Conservation (phyloP, 2,329 filamentous ascomycete species). For the Xylaria sp. region DNA sequence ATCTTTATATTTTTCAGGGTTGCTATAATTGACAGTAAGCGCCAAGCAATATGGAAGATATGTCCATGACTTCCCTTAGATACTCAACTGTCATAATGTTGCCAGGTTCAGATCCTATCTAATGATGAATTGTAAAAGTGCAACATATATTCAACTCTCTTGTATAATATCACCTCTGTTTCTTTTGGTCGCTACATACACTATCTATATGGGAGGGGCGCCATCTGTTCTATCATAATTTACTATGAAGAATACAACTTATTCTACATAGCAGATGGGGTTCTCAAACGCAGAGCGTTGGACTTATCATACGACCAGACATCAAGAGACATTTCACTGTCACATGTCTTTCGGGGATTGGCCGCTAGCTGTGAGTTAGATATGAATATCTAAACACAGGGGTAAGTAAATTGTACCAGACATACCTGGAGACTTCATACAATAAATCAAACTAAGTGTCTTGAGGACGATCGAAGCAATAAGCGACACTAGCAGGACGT, state of each 20-base stretch:
- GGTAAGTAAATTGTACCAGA: not conserved
- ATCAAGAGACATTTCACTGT: not conserved
- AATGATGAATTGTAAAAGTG: not conserved
- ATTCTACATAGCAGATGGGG: not conserved
- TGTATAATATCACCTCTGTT: not conserved
- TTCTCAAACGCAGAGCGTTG: not conserved
- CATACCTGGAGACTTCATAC: not conserved
- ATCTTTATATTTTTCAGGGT: not conserved
- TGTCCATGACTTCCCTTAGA: too few species aligned
- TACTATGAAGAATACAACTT: not conserved
- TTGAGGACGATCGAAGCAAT: slow-evolving; percentile 21
- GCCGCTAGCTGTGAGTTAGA: not conserved
- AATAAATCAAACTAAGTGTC: not conserved
- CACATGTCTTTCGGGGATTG: not conserved
- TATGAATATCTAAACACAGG: not conserved
- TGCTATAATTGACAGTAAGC: not conserved
- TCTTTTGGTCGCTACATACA: not conserved
- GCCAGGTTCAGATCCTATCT: not conserved
- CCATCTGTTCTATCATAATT: not conserved
- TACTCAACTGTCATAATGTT: too few species aligned
- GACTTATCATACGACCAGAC: not conserved
- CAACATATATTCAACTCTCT: too few species aligned
- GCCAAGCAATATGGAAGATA: not conserved
- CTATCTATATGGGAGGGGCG: not conserved
- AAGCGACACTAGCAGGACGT: slow-evolving; percentile 29